Conservation (phyloP, 2,329 filamentous ascomycete species). For the Aspergillus sp. region DNA sequence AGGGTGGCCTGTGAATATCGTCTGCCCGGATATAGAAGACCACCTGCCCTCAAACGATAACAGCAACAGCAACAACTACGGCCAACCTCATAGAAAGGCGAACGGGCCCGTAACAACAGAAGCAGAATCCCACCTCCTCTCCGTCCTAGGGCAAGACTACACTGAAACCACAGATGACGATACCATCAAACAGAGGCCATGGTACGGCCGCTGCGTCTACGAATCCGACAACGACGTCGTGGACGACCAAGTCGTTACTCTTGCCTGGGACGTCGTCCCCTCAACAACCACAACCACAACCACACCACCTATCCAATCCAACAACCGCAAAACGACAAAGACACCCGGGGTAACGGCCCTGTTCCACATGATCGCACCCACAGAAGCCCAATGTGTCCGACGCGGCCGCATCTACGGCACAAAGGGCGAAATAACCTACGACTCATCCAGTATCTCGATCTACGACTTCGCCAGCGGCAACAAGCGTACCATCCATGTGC, state of each 20-base stretch:
- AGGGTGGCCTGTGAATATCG: conserved; percentile 81
- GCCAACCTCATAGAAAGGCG: not conserved
- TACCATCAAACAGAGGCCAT: conserved; percentile 51
- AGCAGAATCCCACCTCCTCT: conserved; percentile 53
- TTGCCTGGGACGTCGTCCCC: conserved; percentile 65
- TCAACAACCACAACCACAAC: not conserved
- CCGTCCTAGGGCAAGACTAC: conserved; percentile 56
- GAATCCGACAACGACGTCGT: conserved; percentile 91
- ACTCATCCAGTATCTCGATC: conserved; percentile 73
- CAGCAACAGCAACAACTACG: conserved; percentile 22
- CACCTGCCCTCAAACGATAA: conserved; percentile 43
- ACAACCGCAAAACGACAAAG: conserved; percentile 10
- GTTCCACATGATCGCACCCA: conserved; percentile 93
- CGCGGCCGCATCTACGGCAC: conserved; percentile 85
- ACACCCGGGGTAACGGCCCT: conserved; percentile 73
- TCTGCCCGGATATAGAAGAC: conserved; percentile 90
- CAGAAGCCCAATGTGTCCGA: conserved; percentile 80
- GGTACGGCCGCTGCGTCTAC: conserved; percentile 96
- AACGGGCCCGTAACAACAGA: conserved; percentile 10
- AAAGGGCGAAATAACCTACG: conserved; percentile 80
- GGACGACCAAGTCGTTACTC: conserved; percentile 87
- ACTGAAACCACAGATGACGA: conserved; percentile 53
- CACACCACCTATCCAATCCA: not conserved
- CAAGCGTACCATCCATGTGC: conserved; percentile 56
- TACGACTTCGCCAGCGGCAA: conserved; percentile 67